Evolutionary conservation across 768 basidiomycete genomes (phyloP).

Genomic region (Ramaria sp.): DNA sequence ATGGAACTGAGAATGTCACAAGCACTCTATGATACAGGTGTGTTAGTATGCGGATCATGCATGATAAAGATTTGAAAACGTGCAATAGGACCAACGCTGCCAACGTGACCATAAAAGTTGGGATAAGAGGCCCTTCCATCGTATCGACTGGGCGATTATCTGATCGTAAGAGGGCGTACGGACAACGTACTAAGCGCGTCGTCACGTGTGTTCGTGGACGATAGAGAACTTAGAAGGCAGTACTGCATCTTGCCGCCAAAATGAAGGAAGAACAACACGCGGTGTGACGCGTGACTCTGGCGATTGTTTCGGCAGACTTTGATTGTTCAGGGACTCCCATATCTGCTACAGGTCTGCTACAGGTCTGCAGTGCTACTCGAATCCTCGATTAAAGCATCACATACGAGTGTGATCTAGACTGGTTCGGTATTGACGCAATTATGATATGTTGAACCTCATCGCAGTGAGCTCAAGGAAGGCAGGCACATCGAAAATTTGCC

Average conservation of each 20-base stretch:
- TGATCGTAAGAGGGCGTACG: background rate
- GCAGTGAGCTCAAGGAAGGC: too few species aligned
- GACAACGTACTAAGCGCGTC: background rate
- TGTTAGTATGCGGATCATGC: background rate
- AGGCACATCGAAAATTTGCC: too few species aligned
- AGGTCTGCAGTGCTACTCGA: too few species aligned
- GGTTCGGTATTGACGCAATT: too few species aligned
- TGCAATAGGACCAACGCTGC: conserved; percentile 6
- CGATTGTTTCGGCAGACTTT: too few species aligned
- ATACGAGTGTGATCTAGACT: too few species aligned
- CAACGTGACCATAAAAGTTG: conserved; percentile 5
- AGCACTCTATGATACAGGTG: conserved; percentile 11
- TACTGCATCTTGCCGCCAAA: background rate
- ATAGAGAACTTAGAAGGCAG: background rate
- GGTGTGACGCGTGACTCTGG: too few species aligned
- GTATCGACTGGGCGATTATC: background rate
- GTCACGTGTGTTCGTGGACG: background rate
- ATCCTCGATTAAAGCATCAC: too few species aligned
- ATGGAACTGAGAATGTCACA: conserved; percentile 17
- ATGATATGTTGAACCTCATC: too few species aligned
- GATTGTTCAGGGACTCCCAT: too few species aligned
- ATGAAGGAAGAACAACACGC: too few species aligned
- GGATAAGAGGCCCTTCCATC: conserved; percentile 1
- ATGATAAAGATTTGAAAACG: background rate
- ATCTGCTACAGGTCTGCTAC: too few species aligned